Evolutionary conservation across 1,284 basidiomycete species (phyloP).

Genomic region (Rugosomyces carneus): DNA sequence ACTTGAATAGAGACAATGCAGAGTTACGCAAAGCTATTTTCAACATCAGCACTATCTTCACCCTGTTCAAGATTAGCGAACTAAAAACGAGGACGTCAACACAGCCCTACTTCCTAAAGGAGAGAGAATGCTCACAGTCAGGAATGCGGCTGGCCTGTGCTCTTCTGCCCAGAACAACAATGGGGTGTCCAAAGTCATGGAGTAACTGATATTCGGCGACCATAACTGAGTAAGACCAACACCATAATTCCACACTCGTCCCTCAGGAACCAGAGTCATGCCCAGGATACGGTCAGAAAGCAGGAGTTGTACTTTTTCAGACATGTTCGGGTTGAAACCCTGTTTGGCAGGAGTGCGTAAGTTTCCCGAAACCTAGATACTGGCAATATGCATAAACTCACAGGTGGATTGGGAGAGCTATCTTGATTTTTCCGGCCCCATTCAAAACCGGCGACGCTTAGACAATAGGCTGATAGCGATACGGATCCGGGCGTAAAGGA

Average conservation of each 20-base stretch:
- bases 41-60: conserved; percentile 87
- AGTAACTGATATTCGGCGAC: conserved; percentile 80
- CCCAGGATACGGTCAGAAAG: conserved; percentile 91
- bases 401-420: conserved; percentile 76
- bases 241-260: conserved; percentile 91
- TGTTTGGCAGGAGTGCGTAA: conserved; percentile 23
- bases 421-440: conserved; percentile 96
- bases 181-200: conserved; percentile 87
- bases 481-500: conserved; percentile 99
- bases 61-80: conserved; percentile 82
- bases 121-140: conserved; percentile 54
- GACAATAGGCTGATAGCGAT: conserved; percentile 87
- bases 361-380: neutral
- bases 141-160: conserved; percentile 88
- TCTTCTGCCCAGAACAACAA: conserved; percentile 94
- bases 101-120: neutral
- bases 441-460: conserved; percentile 92
- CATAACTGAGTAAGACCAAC: conserved; percentile 90
- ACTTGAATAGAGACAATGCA: conserved; percentile 15
- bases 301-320: conserved; percentile 91
- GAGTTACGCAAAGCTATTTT: conserved; percentile 73
- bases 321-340: conserved; percentile 97
- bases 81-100: conserved; percentile 29
- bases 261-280: conserved; percentile 88
- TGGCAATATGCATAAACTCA: conserved; percentile 34